Percentiles rank a stretch among this genome's conserved stretches.
Evolutionary conservation across 2,329 filamentous ascomycete genomes (phyloP).

Genomic region (Talaromyces sp.): DNA sequence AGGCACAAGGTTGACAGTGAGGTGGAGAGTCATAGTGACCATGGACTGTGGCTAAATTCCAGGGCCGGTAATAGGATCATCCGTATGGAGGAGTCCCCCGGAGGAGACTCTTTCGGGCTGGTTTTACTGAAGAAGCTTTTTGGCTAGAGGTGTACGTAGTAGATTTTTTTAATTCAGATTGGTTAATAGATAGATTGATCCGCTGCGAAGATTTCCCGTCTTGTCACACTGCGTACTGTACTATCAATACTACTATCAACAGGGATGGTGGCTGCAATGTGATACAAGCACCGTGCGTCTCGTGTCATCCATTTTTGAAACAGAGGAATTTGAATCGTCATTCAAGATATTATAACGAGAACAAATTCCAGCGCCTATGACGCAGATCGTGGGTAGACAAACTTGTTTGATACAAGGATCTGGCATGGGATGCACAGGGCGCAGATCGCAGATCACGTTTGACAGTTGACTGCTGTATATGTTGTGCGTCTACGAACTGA

Average conservation of each 20-base stretch:
- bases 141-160: slow-evolving; percentile 2
- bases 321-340: not conserved
- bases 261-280: not conserved
- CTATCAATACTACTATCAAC: not conserved
- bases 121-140: slow-evolving; percentile 13
- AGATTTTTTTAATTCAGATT: not conserved
- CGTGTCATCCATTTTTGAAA: not conserved
- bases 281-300: not conserved
- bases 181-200: not conserved
- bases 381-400: not conserved
- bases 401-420: not conserved
- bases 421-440: no score
- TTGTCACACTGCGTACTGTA: no score
- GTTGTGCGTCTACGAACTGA: not conserved
- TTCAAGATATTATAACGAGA: not conserved
- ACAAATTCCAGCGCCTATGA: not conserved
- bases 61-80: slow-evolving; percentile 74
- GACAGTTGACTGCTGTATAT: not conserved
- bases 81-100: slow-evolving; percentile 60
- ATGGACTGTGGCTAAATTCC: slow-evolving; percentile 69
- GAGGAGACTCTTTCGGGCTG: slow-evolving; percentile 10
- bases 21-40: slow-evolving; percentile 63
- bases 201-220: not conserved
- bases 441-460: not conserved
- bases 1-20: slow-evolving; percentile 43